Conservation (phyloP, 768 basidiomycete species). For the Hygrocybe coccinea region DNA sequence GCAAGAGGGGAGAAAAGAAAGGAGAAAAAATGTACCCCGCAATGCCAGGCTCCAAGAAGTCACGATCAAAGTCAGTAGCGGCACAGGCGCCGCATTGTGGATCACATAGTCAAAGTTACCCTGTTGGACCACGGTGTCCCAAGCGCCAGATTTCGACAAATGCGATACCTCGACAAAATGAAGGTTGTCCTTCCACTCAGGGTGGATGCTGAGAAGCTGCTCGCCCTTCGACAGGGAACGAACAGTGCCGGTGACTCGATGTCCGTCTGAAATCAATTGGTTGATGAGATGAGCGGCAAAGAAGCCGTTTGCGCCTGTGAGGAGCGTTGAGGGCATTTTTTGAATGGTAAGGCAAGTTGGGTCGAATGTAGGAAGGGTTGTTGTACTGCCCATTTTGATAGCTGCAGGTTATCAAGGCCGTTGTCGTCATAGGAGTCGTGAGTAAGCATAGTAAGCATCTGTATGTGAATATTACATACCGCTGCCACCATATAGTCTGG, state of each 20-base stretch:
- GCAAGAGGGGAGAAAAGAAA: not conserved
- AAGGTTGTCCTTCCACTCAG: not conserved
- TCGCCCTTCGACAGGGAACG: not conserved
- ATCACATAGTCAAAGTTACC: slow-evolving; percentile 1
- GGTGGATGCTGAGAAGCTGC: not conserved
- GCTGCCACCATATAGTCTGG: no score
- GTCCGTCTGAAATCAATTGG: not conserved
- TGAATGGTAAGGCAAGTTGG: not conserved
- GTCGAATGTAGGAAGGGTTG: no score
- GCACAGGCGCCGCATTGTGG: slow-evolving; percentile 1
- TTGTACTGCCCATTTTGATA: no score
- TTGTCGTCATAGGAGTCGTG: no score
- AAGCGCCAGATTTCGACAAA: not conserved
- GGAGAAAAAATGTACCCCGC: not conserved
- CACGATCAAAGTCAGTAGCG: not conserved
- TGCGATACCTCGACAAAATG: not conserved
- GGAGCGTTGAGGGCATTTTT: not conserved
- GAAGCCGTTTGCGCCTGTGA: not conserved
- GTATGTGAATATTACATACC: no score
- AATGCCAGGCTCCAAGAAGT: not conserved
- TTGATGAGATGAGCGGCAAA: not conserved
- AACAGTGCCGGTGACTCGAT: not conserved
- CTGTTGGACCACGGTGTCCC: not conserved
- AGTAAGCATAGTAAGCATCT: no score
- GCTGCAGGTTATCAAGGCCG: no score